Conservation (phyloP, 129 eudicot genomes). For the Silybum marianum region DNA sequence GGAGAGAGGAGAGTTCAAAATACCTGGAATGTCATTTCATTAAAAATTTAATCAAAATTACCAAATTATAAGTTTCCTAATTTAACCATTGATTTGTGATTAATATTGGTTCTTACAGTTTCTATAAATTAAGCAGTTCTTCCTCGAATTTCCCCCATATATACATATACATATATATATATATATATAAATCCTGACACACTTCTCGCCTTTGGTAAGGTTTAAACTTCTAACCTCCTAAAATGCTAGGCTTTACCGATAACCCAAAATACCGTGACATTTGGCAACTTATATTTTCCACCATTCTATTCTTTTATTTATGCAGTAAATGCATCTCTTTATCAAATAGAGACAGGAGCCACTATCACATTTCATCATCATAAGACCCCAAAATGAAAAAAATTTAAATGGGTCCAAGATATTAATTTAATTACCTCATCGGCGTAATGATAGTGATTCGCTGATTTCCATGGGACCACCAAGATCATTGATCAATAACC, state of each 20-base stretch:
- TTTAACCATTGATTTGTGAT: too few relatives aligned
- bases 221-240: background rate
- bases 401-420: background rate
- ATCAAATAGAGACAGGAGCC: background rate
- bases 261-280: background rate
- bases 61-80: too few relatives aligned
- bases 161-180: too few relatives aligned
- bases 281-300: background rate
- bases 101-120: too few relatives aligned
- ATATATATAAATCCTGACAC: too few relatives aligned
- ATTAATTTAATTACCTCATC: constrained; percentile 14
- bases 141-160: too few relatives aligned
- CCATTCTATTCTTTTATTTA: background rate
- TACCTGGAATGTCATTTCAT: too few relatives aligned
- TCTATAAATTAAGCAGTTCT: too few relatives aligned
- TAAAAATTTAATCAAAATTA: too few relatives aligned
- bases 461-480: constrained; percentile 44
- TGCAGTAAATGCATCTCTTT: background rate
- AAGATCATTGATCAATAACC: constrained; percentile 41
- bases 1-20: too few relatives aligned
- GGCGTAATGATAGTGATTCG: constrained; percentile 31
- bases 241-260: background rate
- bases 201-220: too few relatives aligned
- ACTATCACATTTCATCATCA: background rate
- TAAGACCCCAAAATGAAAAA: background rate